A percentile compares a stretch with the other conserved stretches of the same genome.
phyloP scores from a whole-genome alignment of 177 flowering plant species.

The Vitis hybrid region DNA sequence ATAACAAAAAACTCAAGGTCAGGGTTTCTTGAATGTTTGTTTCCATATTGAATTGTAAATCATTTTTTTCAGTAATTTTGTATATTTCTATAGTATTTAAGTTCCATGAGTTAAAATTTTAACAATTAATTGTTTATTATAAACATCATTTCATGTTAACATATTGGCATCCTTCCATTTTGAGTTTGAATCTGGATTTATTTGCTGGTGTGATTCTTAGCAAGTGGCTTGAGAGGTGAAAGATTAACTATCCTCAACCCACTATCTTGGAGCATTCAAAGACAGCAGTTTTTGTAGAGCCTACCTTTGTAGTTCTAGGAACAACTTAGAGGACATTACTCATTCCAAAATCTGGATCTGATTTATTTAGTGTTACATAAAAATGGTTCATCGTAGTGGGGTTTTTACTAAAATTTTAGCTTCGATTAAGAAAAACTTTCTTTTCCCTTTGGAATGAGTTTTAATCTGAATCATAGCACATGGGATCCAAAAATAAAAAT shows the following conservation, averaged over 20 bases:
- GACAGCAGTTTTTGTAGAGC: neutral
- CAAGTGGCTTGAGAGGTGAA: neutral
- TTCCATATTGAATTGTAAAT: neutral
- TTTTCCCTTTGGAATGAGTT: neutral
- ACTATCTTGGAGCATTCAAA: neutral
- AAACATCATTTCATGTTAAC: too few species aligned
- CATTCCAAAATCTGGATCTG: neutral
- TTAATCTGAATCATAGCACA: neutral
- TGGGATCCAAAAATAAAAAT: too few species aligned
- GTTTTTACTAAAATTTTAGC: neutral
- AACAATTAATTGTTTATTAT: too few species aligned
- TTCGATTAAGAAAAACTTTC: neutral
- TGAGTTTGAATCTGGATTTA: neutral
- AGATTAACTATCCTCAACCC: neutral
- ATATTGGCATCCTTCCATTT: neutral
- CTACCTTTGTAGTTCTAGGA: neutral
- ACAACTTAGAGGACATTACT: neutral
- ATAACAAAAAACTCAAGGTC: conserved; percentile 98
- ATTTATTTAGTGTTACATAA: neutral
- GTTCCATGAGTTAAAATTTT: too few species aligned
- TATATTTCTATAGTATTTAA: too few species aligned
- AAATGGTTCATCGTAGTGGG: neutral
- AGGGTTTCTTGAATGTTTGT: neutral
- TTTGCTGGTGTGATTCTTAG: neutral
- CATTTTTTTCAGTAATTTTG: neutral